Evolutionary conservation across 2,329 filamentous ascomycete genomes (phyloP), one percentile per base, ranked within the genome.

Genomic region (Apiospora saccharicola): DNA sequence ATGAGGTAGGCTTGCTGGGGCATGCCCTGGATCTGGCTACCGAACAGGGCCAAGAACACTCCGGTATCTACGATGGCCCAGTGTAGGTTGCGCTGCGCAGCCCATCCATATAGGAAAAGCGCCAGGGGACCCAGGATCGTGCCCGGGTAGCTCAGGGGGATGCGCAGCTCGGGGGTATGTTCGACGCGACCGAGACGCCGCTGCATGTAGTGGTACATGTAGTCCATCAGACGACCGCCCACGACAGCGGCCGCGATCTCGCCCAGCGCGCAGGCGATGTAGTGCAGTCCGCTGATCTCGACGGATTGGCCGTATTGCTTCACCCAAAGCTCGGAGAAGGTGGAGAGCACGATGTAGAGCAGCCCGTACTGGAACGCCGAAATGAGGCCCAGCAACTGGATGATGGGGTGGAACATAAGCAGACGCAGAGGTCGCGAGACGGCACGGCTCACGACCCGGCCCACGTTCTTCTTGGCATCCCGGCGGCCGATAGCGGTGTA

Each of bases 311-410:
- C 77, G 76, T 93, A 94, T 19, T 83, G 80, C 0, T 78, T 75
- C 2, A 79, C 83, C 89, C 90, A 93, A 0, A 93, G 82, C 0
- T 79, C 77, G 0, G 91, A 88, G 75, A 92, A 92, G 2, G 88
- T 91, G 0, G 89, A 87, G 0, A 93, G 85, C 43, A 90, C 84
- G 30, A 93, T 86, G 72, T 92, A 93, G 77, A 92, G 87, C 0
- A 91, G 79, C 0, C 91, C 90, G 74, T 91, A 92, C 22, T 88
- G 81, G 74, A 90, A 88, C 0, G 87, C 90, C 75, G 87, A 86
- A 75, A 90, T 88, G 13, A 87, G 61, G 0, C 89, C 85, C 0
- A 89, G 78, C 34, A 87, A 83, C 75, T 90, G 89, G 37, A 92
- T 85, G 72, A 91, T 90, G 14, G 89, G 88, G 70, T 92, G 89